Evolutionary conservation across 2,329 filamentous ascomycete species (phyloP), one percentile per base, ranked within the genome.

Genomic region (Hymenoscyphus fraxineus): DNA sequence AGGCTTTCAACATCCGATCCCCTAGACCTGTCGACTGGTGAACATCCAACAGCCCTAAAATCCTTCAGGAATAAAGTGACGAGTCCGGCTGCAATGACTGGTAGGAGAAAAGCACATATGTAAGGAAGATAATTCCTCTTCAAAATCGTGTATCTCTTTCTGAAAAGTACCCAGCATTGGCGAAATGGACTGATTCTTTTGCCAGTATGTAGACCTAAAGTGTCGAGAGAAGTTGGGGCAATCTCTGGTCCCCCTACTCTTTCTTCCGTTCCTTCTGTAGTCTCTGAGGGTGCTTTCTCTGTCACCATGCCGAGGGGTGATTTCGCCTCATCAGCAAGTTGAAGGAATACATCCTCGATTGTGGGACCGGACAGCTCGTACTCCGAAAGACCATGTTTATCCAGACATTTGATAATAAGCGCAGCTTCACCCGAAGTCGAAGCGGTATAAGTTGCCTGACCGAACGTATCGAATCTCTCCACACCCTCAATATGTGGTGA

Each of bases 331-430:
- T 94, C 91, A 0, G 93, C 92, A 47, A 97, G 82, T 68, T 91
- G 88, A 31, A 97, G 79, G 76, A 97, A 97, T 0, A 97, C 93
- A 70, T 97, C 93, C 75, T 97, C 94, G 51, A 97, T 93, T 0
- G 92, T 96, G 0, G 93, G 94, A 0, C 92, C 92, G 16, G 90
- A 90, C 69, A 97, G 90, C 64, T 93, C 88, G 75, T 96, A 97
- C 64, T 96, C 90, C 16, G 82, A 81, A 51, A 96, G 82, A 0
- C 86, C 86, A 1, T 82, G 79, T 0, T 80, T 77, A 74, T 96
- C 90, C 1, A 97, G 80, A 10, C 82, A 77, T 58, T 83, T 82
- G 67, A 96, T 90, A 57, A 94, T 88, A 3, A 82, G 77, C 0
- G 91, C 90, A 0, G 92, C 91, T 57, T 89, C 81, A 19, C 81